These are phyloP conservation scores for Thuja plicata DNA, from an alignment of 83 land plant species.

Conservation along the genomic window DNA sequence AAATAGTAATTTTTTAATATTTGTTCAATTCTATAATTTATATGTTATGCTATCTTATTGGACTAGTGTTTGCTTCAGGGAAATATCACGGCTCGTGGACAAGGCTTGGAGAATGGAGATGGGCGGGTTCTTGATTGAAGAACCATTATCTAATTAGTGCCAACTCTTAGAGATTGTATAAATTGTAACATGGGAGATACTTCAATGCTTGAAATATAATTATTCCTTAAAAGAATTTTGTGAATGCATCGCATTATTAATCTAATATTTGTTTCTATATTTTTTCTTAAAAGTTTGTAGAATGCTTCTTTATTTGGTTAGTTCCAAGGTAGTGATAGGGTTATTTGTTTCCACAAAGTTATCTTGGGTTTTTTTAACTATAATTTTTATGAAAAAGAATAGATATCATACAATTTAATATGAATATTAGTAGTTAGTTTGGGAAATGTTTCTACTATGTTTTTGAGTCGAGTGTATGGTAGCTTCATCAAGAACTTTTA, in stretches of 20 bases:
- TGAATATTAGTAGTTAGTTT: too few species aligned
- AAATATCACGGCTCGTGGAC: conserved; percentile 78
- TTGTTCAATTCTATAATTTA: neutral
- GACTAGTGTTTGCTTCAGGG: conserved; percentile 41
- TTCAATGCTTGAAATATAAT: neutral
- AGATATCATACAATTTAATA: too few species aligned
- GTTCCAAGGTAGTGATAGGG: too few species aligned
- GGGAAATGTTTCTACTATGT: too few species aligned
- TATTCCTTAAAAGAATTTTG: neutral
- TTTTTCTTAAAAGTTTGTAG: too few species aligned
- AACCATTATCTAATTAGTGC: conserved; percentile 21
- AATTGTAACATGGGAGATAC: neutral
- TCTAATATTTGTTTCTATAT: too few species aligned
- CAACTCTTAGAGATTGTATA: neutral
- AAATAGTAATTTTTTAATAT: neutral
- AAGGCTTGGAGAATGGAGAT: conserved; percentile 93
- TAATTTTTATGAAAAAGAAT: too few species aligned
- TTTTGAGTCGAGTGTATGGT: too few species aligned
- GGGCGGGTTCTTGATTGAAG: conserved; percentile 75
- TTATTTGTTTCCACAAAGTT: too few species aligned
- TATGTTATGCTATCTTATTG: neutral
- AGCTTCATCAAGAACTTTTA: too few species aligned
- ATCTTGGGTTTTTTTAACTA: too few species aligned
- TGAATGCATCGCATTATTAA: neutral
- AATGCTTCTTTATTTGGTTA: too few species aligned